Percentiles rank a stretch among this genome's conserved stretches.
These are phyloP conservation scores for Chamaecyparis obtusa DNA, from an alignment of 75 land plant species.

Conservation along the genomic window DNA sequence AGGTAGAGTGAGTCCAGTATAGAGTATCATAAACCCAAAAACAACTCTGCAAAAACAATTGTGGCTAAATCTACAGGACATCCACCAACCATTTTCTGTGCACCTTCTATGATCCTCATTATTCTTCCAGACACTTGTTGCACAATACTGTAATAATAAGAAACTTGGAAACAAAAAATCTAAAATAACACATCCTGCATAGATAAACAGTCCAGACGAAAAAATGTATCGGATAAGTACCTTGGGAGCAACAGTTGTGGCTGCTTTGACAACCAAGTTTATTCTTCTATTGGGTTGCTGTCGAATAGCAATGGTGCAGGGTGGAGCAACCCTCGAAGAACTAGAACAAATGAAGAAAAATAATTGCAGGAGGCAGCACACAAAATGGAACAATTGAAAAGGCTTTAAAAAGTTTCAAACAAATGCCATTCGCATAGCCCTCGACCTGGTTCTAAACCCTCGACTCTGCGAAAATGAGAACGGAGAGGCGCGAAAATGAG, in stretches of 20 bases:
- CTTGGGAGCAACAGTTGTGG: slow-evolving; percentile 11
- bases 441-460: too few relatives aligned
- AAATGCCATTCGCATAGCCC: too few relatives aligned
- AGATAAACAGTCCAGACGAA: not conserved
- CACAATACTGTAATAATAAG: not conserved
- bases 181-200: not conserved
- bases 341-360: too few relatives aligned
- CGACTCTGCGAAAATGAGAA: too few relatives aligned
- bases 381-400: too few relatives aligned
- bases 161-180: not conserved
- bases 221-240: not conserved
- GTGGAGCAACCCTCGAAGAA: not conserved
- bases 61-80: not conserved
- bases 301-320: slow-evolving; percentile 2
- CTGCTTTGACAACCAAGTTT: slow-evolving; percentile 4
- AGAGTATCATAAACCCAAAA: not conserved
- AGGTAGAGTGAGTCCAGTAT: not conserved
- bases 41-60: not conserved
- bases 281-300: not conserved
- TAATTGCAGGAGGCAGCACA: too few relatives aligned
- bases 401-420: too few relatives aligned
- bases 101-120: not conserved
- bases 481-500: too few relatives aligned
- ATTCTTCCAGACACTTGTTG: not conserved
- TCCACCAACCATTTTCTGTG: not conserved